phyloP scores from a whole-genome alignment of 768 basidiomycete species.

The Pleurotus sapidus region DNA sequence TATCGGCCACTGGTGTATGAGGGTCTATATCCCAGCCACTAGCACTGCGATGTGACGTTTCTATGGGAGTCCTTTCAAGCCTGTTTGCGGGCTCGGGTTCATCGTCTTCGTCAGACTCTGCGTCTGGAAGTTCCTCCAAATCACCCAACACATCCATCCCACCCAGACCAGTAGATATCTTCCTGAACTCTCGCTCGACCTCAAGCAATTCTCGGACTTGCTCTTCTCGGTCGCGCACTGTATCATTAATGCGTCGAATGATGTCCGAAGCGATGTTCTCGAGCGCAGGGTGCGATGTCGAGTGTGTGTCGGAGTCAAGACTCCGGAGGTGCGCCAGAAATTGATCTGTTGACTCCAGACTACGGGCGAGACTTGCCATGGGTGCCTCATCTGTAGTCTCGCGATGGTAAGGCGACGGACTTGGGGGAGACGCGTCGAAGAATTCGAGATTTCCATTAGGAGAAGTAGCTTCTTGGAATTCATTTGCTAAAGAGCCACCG shows the following conservation, averaged over 20 bases:
- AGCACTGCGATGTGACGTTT: conserved; percentile 17
- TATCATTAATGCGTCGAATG: conserved; percentile 75
- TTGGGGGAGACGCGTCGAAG: conserved; percentile 44
- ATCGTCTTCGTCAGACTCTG: conserved; percentile 26
- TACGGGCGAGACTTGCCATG: conserved; percentile 68
- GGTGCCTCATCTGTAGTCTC: conserved; percentile 50
- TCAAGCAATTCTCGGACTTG: conserved; percentile 79
- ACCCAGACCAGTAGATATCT: conserved; percentile 74
- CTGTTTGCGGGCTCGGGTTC: conserved; percentile 18
- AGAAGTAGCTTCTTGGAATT: conserved; percentile 19
- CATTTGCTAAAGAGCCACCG: conserved; percentile 7
- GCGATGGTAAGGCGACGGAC: conserved; percentile 28
- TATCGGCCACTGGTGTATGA: conserved; percentile 44
- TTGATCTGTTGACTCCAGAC: conserved; percentile 74
- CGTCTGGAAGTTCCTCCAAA: conserved; percentile 57
- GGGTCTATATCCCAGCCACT: conserved; percentile 66
- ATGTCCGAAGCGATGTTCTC: conserved; percentile 74
- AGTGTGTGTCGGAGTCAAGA: conserved; percentile 54
- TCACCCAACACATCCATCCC: conserved; percentile 70
- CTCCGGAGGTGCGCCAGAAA: conserved; percentile 72
- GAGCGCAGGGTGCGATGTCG: conserved; percentile 41
- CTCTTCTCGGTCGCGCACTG: conserved; percentile 71
- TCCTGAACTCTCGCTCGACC: conserved; percentile 76
- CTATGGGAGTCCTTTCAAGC: conserved; percentile 12
- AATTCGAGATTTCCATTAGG: conserved; percentile 25